phyloP scores from a whole-genome alignment of 768 basidiomycete genomes.

The Russula compacta region DNA sequence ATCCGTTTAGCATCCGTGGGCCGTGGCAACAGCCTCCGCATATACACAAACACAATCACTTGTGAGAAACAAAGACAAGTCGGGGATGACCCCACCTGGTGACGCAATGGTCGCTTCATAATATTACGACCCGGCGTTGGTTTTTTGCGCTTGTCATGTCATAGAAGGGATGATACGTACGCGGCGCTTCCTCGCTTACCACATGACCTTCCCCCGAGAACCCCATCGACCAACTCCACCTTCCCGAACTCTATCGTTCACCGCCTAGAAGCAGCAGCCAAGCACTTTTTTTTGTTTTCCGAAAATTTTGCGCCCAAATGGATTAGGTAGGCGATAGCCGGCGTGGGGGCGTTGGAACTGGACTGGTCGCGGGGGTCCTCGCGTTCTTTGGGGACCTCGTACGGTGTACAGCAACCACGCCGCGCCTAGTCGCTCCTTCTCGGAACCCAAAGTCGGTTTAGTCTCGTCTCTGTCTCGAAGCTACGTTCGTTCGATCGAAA shows the following conservation, averaged over 20 bases:
- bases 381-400: background rate
- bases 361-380: background rate
- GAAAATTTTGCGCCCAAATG: background rate
- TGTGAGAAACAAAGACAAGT: background rate
- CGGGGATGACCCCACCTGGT: background rate
- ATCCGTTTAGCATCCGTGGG: background rate
- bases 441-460: constrained; percentile 4
- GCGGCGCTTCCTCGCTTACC: background rate
- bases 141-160: background rate
- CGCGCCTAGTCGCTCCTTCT: background rate
- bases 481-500: background rate
- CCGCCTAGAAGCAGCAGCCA: background rate
- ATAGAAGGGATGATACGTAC: background rate
- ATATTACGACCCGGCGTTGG: background rate
- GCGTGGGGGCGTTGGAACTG: background rate
- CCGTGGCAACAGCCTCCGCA: background rate
- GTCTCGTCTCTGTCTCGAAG: background rate
- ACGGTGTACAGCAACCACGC: background rate
- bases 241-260: background rate
- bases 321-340: background rate
- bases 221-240: background rate
- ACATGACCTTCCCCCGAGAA: background rate
- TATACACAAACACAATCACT: background rate
- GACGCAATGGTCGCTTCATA: background rate
- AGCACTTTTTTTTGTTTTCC: background rate